These are phyloP conservation scores for Penicillium verhagenii DNA, from an alignment of 495 filamentous ascomycete species.

Conservation along the genomic window DNA sequence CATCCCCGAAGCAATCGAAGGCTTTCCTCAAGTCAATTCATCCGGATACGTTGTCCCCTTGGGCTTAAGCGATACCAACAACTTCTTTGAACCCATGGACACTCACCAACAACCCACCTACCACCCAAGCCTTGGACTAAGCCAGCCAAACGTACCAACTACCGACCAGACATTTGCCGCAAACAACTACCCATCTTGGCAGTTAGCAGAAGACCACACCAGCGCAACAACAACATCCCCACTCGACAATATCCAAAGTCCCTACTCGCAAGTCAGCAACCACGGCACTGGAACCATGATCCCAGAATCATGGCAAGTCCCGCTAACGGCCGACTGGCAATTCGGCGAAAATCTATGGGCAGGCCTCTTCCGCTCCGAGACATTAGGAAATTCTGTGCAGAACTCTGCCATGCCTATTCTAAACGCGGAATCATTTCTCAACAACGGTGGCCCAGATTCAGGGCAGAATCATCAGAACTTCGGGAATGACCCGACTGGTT, in stretches of 20 bases:
- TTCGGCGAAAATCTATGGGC: constrained; percentile 31
- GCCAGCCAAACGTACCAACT: constrained; percentile 1
- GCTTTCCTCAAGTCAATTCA: constrained; percentile 39
- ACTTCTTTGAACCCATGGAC: constrained; percentile 3
- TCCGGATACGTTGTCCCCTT: constrained; percentile 40
- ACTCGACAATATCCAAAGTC: constrained; percentile 22
- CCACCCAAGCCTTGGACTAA: constrained; percentile 5
- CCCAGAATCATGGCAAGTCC: constrained; percentile 41
- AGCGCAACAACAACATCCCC: constrained; percentile 12
- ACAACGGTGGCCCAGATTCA: not conserved
- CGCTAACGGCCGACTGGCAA: constrained; percentile 39
- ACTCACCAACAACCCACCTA: constrained; percentile 8
- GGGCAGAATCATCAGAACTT: not conserved
- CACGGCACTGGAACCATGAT: constrained; percentile 16
- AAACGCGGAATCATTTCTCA: constrained; percentile 22
- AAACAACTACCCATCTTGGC: constrained; percentile 7
- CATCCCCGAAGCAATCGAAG: constrained; percentile 36
- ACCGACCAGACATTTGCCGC: not conserved
- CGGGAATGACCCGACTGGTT: not conserved
- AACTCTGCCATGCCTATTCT: constrained; percentile 15
- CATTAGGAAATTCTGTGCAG: constrained; percentile 4
- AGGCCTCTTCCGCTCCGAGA: constrained; percentile 27
- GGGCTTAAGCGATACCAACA: constrained; percentile 18
- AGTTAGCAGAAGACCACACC: constrained; percentile 14
- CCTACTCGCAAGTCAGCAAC: constrained; percentile 22